Conservation (phyloP, 108 stramenopile genomes). For the Stephanodiscus minutulus region DNA sequence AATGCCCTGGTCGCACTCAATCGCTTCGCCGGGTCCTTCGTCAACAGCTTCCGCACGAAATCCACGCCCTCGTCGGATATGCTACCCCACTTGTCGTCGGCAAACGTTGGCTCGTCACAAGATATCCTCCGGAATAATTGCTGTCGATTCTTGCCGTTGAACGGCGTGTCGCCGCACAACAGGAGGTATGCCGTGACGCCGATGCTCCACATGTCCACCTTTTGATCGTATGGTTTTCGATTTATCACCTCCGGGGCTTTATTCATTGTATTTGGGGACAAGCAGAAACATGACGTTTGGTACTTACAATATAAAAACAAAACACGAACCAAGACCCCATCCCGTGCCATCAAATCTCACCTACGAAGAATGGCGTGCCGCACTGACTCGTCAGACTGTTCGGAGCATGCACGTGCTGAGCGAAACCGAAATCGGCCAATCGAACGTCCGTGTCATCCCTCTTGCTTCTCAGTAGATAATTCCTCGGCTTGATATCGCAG, state of each 20-base stretch:
- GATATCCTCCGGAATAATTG: constrained; percentile 60
- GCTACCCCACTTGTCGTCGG: constrained; percentile 73
- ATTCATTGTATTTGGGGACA: not conserved
- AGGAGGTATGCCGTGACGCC: constrained; percentile 89
- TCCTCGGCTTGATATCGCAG: constrained; percentile 94
- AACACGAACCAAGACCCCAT: not conserved
- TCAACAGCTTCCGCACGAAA: constrained; percentile 69
- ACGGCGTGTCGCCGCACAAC: constrained; percentile 84
- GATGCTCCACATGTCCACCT: constrained; percentile 89
- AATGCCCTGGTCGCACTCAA: constrained; percentile 66
- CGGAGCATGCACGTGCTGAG: constrained; percentile 79
- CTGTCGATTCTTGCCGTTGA: constrained; percentile 84
- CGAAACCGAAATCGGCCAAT: constrained; percentile 95
- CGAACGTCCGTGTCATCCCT: constrained; percentile 86
- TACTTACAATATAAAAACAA: not conserved
- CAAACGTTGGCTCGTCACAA: constrained; percentile 59
- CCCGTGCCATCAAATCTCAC: constrained; percentile 16
- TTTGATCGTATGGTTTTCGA: constrained; percentile 72
- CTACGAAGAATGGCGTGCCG: constrained; percentile 95
- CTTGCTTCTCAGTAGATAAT: constrained; percentile 82
- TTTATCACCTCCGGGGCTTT: constrained; percentile 80
- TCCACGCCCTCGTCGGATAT: constrained; percentile 71
- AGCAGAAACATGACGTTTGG: not conserved
- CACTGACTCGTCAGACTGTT: constrained; percentile 88
- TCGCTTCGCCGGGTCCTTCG: constrained; percentile 62